Evolutionary conservation across 495 filamentous ascomycete species (phyloP), one percentile per base, ranked within the genome.

Genomic region (Xylaria telfairii): DNA sequence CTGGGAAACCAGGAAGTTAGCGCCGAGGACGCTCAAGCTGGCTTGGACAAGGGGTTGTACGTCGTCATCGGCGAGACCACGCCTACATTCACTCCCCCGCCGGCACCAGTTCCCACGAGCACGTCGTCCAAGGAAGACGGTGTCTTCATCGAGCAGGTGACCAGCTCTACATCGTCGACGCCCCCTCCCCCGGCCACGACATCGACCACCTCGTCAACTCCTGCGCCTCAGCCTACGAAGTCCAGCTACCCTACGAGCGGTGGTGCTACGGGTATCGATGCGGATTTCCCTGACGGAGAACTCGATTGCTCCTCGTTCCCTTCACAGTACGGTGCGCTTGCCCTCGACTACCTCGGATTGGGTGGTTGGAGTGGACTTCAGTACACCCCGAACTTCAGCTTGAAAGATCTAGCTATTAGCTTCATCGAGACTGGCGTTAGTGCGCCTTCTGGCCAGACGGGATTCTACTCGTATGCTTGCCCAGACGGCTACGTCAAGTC

Each of bases 381-480:
- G 80, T 75, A 74, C 49, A 75, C 82, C n/a, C 82, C 83, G 41
- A 73, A 72, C 57, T 85, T 77, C 74, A 65, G 37, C 19, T 59
- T 78, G 46, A 83, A 77, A 30, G 72, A 75, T 44, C 28, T 78
- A 0, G 64, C 75, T 8, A 80, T 87, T 60, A 78, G 79, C 80
- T 86, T 88, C 73, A 89, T 88, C 74, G 78, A 88, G 65, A 93
- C 93, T 68, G 86, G 84, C 51, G 90, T 91, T 65, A 82, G 81
- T n/a, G 88, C 90, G 61, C 74, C 78, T 12, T 80, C 78, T 60
- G 94, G 93, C 81, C 78, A 72, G 30, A 77, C 84, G 10, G 90
- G 89, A 47, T 92, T 93, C 83, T 98, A 96, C 87, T 97, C 95
- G 6, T 99, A 98, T 76, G 93, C 92, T 63, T 99, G 96, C 84